Conservation (phyloP, 1,284 basidiomycete species). For the Psilocybe mexicana region DNA sequence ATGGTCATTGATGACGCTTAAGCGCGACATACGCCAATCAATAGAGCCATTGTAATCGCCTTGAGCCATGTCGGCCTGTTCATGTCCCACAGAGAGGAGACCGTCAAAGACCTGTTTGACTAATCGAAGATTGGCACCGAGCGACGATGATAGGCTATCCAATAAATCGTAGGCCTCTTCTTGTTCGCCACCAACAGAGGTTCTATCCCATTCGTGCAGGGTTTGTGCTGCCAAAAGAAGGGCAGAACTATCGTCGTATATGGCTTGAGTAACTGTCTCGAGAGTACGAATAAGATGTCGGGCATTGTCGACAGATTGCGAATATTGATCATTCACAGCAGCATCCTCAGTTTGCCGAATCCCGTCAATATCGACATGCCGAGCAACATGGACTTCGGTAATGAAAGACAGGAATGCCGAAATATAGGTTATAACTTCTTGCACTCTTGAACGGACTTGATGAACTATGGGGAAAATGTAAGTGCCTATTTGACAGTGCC, state of each 20-base stretch:
- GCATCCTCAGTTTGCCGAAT: constrained; percentile 50
- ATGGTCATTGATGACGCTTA: constrained; percentile 57
- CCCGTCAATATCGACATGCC: constrained; percentile 77
- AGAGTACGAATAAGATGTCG: constrained; percentile 65
- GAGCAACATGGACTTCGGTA: constrained; percentile 72
- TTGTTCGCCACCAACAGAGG: constrained; percentile 34
- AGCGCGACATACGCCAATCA: constrained; percentile 69
- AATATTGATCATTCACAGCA: constrained; percentile 50
- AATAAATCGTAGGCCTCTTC: constrained; percentile 46
- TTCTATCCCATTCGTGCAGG: constrained; percentile 41
- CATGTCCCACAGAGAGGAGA: constrained; percentile 62
- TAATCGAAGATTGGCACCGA: constrained; percentile 53
- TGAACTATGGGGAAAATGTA: constrained; percentile 29
- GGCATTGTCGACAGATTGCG: constrained; percentile 64
- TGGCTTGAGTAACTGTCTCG: constrained; percentile 65
- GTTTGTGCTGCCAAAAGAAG: constrained; percentile 59
- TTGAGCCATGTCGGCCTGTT: constrained; percentile 66
- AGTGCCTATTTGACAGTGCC: not conserved
- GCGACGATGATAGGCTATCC: constrained; percentile 46
- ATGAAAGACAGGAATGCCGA: constrained; percentile 57
- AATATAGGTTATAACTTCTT: constrained; percentile 52
- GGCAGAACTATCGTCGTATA: constrained; percentile 68
- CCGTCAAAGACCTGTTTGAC: constrained; percentile 62
- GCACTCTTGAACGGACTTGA: constrained; percentile 42
- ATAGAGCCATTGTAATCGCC: constrained; percentile 72